Evolutionary conservation across 1,284 basidiomycete genomes (phyloP).

Genomic region (Pascua guehoae): DNA sequence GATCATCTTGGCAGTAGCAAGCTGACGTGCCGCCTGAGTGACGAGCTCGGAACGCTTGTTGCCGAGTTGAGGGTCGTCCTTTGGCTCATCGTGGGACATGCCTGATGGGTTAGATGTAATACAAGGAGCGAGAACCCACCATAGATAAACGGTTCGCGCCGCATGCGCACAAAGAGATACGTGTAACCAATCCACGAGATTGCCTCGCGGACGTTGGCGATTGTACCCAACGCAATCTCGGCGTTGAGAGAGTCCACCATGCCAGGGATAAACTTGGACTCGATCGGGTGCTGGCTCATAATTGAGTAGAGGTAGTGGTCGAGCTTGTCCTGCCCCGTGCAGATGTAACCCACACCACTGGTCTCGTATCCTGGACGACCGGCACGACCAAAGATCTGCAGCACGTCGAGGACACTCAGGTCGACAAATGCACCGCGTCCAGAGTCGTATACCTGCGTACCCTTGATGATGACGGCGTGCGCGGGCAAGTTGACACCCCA

Average conservation of each 20-base stretch:
- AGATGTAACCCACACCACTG: conserved; percentile 95
- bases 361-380: conserved; percentile 93
- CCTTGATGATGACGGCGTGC: conserved; percentile 97
- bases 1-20: conserved; percentile 81
- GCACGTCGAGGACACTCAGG: conserved; percentile 89
- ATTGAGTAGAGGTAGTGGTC: conserved; percentile 87
- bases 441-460: conserved; percentile 93
- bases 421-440: conserved; percentile 85
- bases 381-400: conserved; percentile 96
- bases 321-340: conserved; percentile 89
- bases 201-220: conserved; percentile 80
- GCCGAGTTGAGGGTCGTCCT: conserved; percentile 74
- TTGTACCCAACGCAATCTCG: conserved; percentile 92
- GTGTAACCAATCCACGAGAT: conserved; percentile 97
- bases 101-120: conserved; percentile 52
- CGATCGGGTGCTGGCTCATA: conserved; percentile 89
- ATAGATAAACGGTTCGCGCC: conserved; percentile 85
- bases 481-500: conserved; percentile 99
- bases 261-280: conserved; percentile 89
- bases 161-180: conserved; percentile 94
- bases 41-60: conserved; percentile 72
- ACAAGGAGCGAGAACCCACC: conserved; percentile 55
- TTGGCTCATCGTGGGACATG: conserved; percentile 68
- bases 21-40: conserved; percentile 63
- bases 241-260: conserved; percentile 92